Evolutionary conservation across 2,329 filamentous ascomycete genomes (phyloP).

Genomic region (Xylariaceae sp.): DNA sequence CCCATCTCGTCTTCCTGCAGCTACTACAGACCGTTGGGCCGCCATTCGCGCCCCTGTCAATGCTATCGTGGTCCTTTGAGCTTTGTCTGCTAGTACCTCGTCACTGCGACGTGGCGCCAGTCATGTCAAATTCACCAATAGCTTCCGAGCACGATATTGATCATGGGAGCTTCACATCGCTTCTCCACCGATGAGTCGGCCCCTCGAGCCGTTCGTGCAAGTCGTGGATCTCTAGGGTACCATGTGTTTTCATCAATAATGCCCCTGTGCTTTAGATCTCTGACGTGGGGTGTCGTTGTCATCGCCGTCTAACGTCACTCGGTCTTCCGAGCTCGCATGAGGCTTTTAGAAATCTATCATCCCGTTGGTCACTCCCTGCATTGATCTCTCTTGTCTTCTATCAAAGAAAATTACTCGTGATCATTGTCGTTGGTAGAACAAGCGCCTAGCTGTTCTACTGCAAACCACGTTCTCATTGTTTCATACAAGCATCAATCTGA

Average conservation of each 20-base stretch:
- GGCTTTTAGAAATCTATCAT: constrained; percentile 17
- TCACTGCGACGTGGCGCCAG: constrained; percentile 35
- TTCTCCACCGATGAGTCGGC: too few species aligned
- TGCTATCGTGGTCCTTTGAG: constrained; percentile 4
- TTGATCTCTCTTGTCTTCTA: constrained; percentile 24
- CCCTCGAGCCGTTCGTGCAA: constrained; percentile 19
- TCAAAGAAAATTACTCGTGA: constrained; percentile 9
- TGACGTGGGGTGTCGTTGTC: constrained; percentile 17
- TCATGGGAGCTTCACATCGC: constrained; percentile 21
- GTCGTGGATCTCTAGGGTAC: constrained; percentile 16
- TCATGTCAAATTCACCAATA: constrained; percentile 15
- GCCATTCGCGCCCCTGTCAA: constrained; percentile 6
- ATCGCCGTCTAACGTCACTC: constrained; percentile 17
- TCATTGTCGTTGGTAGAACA: constrained; percentile 19
- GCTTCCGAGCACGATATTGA: constrained; percentile 29
- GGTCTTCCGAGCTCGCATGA: constrained; percentile 21
- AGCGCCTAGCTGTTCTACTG: constrained; percentile 15
- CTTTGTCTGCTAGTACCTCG: too few species aligned
- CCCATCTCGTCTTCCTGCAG: constrained; percentile 15
- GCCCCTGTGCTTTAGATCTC: constrained; percentile 6
- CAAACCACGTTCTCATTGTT: constrained; percentile 15
- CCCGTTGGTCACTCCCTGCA: constrained; percentile 26
- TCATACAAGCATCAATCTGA: constrained; percentile 16
- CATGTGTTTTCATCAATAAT: too few species aligned
- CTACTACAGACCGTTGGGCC: constrained; percentile 15